Conservation (phyloP, 306 rosid species). For the Sesbania bispinosa region DNA sequence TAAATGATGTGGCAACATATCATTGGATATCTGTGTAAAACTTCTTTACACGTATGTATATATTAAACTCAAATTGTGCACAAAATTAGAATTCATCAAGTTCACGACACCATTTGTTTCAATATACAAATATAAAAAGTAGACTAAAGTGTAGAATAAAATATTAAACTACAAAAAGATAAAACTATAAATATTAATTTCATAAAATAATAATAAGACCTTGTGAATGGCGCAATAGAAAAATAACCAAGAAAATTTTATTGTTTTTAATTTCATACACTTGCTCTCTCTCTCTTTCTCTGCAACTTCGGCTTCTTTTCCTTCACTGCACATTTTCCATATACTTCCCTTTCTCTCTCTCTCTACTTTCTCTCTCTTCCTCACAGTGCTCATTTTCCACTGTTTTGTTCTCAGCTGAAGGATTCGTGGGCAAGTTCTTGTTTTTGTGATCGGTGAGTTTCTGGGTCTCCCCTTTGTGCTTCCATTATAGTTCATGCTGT, state of each 20-base stretch:
- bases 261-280: slow-evolving; percentile 35
- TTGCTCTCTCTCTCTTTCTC: slow-evolving; percentile 36
- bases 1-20: too few relatives aligned
- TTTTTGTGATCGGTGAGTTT: slow-evolving; percentile 51
- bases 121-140: background rate
- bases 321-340: slow-evolving; percentile 44
- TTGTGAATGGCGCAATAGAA: background rate
- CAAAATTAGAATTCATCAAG: background rate
- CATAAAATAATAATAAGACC: background rate
- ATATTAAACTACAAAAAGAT: background rate
- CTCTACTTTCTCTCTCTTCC: background rate
- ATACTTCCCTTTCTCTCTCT: slow-evolving; percentile 7
- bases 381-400: slow-evolving; percentile 27
- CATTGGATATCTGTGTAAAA: too few relatives aligned
- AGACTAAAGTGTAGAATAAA: background rate
- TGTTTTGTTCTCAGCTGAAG: slow-evolving; percentile 23
- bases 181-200: background rate
- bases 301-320: slow-evolving; percentile 36
- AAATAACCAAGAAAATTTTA: background rate
- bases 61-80: background rate
- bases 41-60: too few relatives aligned
- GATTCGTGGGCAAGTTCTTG: slow-evolving; percentile 10
- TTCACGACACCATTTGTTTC: background rate
- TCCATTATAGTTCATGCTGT: background rate
- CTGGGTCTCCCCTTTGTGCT: background rate